Base-by-base conservation (phyloP, 768 basidiomycete species). In the Calocera viscosa region DNA sequence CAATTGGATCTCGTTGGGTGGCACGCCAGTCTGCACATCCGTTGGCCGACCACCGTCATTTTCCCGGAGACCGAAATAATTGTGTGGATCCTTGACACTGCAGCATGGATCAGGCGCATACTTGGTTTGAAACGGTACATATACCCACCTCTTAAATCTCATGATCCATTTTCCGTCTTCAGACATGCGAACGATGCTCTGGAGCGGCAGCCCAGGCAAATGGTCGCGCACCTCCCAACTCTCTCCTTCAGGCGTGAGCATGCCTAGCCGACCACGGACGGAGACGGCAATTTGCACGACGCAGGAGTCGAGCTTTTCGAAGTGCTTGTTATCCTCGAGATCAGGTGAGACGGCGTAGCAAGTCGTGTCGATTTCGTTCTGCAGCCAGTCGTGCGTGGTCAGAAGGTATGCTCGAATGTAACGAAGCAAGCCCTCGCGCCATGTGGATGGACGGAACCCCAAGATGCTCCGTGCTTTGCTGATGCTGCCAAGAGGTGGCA, bases 381-480 rank as follows among this genome's bases (percentile, higher is more conserved):
- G 7, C 7, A 38, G 35, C 35, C 35, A 38, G 14, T 38, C 35
- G 35, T 14, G 35, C 5, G 35, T 38, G 14, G 5, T 38, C 14
- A 38, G 7, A 5, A 38, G 35, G 35, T 38, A 5, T 14, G 35
- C 5, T 5, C 35, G 35, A 5, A 38, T 38, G 14, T 38, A 38
- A 38, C 35, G 35, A 1, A 14, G 49, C 22, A 66, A 43, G 10
- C 70, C 69, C 10, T 68, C 66, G 24, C 74, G 65, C 0, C 68
- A 41, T 35, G 73, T 70, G 11, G 40, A 34, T 19, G 74, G 69
- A 24, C 68, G 49, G 72, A 74, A 74, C 17, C 67, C 74, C 24
- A 75, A 70, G 3, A 70, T 47, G 14, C 63, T 53, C n/a, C 49
- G 28, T 1, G 73, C 70, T n/a, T 53, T 64, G 28, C 5, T 26